Base-by-base conservation (phyloP, 129 eudicot genomes). In the Sambucus nigra region DNA sequence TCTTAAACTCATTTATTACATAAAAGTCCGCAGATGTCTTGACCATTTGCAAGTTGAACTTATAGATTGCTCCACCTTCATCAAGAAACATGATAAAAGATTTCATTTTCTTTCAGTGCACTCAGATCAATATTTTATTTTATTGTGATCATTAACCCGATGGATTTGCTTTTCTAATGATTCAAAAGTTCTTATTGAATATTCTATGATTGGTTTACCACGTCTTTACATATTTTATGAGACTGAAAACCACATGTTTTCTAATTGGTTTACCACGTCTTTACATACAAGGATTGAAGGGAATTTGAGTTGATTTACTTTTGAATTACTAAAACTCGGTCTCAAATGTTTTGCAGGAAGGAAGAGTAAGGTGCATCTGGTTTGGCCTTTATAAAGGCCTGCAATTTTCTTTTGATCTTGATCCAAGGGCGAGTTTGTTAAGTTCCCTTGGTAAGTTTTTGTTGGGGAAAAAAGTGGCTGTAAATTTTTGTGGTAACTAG, bases 331-430 rank as follows among this genome's bases (percentile, higher is more conserved):
- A 20, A 20, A 35, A 21, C 40, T 25, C 19, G 12, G 24, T 57
- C 4, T 16, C 38, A 60, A 48, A 18, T 59, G 61, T 75, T 69
- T 65, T 69, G 65, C 68, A 69, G 76, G 80, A 39, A 29, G 48
- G 44, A 59, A 47, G 12, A 56, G 50, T 23, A 24, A 32, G 60
- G n/a, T 69, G 42, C 25, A 40, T 25, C 14, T 2, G 6, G 44
- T 23, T 28, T 12, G 16, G 47, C 47, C 35, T 38, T 51, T 44
- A 13, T 26, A 31, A 25, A 51, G 22, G 52, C 10, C 58, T 22
- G 49, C 28, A 17, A 40, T 9, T 5, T 35, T n/a, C n/a, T 3
- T 41, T 19, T 22, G 42, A n/a, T 33, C 38, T 31, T 31, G 61
- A 56, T 23, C 28, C 49, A 15, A 25, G 47, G n/a, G n/a, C n/a